Evolutionary conservation across 768 basidiomycete species (phyloP).

Genomic region (Lactarius indigo): DNA sequence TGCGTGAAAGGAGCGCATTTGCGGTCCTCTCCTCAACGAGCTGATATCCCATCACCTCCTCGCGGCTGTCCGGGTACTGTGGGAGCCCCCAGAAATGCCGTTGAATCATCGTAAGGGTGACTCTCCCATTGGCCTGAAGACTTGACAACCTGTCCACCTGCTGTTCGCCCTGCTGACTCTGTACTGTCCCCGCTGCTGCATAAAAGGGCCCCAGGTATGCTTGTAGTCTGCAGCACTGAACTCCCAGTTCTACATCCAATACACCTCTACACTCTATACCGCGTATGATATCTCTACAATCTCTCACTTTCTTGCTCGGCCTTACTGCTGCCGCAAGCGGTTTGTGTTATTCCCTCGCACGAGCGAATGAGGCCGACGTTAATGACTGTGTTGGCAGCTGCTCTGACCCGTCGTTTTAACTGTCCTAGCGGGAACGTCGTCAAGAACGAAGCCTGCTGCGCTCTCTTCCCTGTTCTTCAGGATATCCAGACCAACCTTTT

Average conservation of each 20-base stretch:
- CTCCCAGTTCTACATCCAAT: neutral
- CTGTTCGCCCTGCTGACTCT: neutral
- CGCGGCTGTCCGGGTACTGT: neutral
- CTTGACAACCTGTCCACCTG: neutral
- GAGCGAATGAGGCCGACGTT: neutral
- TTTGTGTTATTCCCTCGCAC: neutral
- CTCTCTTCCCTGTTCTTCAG: constrained; percentile 19
- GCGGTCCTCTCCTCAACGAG: neutral
- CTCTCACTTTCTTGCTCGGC: constrained; percentile 23
- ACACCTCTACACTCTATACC: neutral
- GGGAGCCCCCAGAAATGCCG: neutral
- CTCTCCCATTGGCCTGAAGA: neutral
- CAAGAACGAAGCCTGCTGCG: neutral
- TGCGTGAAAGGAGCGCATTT: neutral
- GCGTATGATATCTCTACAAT: constrained; percentile 28
- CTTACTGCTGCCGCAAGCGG: constrained; percentile 20
- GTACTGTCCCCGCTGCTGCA: neutral
- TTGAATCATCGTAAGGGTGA: neutral
- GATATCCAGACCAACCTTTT: constrained; percentile 34
- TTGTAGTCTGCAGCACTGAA: neutral
- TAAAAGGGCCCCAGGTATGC: neutral
- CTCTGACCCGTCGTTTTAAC: neutral
- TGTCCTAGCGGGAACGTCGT: neutral
- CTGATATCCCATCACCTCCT: neutral
- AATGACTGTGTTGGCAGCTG: neutral